Base-by-base conservation (phyloP, 106 monocot species). In the Dendrobium officinale region DNA sequence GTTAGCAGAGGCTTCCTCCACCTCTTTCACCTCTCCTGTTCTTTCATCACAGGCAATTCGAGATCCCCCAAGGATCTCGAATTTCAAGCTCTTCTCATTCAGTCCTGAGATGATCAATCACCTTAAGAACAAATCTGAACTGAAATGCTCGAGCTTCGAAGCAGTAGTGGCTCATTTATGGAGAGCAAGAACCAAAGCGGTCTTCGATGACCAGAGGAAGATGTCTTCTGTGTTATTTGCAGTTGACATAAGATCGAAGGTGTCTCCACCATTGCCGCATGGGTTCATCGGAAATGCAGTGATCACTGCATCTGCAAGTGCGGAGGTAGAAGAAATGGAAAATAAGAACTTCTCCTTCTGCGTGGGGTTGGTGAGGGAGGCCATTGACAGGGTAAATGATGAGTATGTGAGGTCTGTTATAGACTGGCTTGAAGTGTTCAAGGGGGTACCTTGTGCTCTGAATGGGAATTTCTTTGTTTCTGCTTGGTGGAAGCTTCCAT, bases 401-500 rank as follows among this genome's bases (percentile, higher is more conserved):
- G 93, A 86, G 68, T 96, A 96, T 75, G 89, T 96, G 58, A 86
- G 90, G 72, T 96, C 89, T 0, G 89, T 87, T 11, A 87, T 96
- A 42, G 96, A 96, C 75, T 96, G 91, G 93, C 51, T 93, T 73
- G 95, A 91, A 80, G 85, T 93, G 20, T 4, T 93, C 80, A 93
- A 79, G 49, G 89, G 93, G 19, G 82, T 93, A 68, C 95, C 95
- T 15, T 73, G 86, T 24, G 79, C 84, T 2, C 18, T 59, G 16
- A 70, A 89, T 78, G 93, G 90, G 40, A 90, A 85, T 49, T 96
- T 96, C 85, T 90, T 88, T 75, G 86, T 93, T 44, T 93, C 93
- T 43, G 89, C 96, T 4, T 96, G 91, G 91, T 93, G 89, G 91
- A 96, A 91, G 84, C 85, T 91, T 29, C 89, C 93, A 20, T 93